These are phyloP conservation scores for Malus hybrid DNA, from an alignment of 331 rosid genomes.

Conservation along the genomic window DNA sequence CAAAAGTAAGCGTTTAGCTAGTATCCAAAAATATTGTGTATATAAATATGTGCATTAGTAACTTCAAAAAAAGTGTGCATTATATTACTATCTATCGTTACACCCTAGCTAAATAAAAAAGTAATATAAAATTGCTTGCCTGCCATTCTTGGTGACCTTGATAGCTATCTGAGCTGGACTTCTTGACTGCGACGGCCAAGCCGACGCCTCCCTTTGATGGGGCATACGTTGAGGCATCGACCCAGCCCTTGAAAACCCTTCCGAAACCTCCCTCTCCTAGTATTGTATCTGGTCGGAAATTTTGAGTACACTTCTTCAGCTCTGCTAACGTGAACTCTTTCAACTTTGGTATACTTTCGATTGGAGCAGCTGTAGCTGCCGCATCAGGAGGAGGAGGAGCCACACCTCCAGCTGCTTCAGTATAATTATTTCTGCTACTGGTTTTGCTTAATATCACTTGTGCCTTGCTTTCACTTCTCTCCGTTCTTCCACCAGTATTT, in stretches of 20 bases:
- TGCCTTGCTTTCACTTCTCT: not conserved
- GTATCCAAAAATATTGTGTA: not conserved
- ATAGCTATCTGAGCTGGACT: conserved; percentile 55
- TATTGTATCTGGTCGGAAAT: conserved; percentile 63
- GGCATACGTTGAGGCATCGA: conserved; percentile 39
- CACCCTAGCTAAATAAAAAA: not conserved
- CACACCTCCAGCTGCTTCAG: too few relatives aligned
- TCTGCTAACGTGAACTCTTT: conserved; percentile 48
- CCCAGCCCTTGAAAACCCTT: conserved; percentile 85
- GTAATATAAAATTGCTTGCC: conserved; percentile 19
- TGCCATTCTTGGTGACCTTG: conserved; percentile 80
- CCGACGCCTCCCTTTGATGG: conserved; percentile 68
- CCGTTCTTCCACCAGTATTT: not conserved
- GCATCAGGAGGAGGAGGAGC: too few relatives aligned
- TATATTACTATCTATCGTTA: too few relatives aligned
- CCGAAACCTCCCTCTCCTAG: conserved; percentile 93
- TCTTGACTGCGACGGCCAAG: conserved; percentile 76
- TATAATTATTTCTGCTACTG: not conserved
- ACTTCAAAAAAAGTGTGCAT: too few relatives aligned
- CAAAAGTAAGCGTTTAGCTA: not conserved
- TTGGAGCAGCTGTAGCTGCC: not conserved
- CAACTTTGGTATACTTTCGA: conserved; percentile 15
- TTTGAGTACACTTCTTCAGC: conserved; percentile 59
- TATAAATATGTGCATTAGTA: too few relatives aligned
- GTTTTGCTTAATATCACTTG: not conserved